phyloP scores from a whole-genome alignment of 169 alveolate genomes.

The Eimeria praecox region DNA sequence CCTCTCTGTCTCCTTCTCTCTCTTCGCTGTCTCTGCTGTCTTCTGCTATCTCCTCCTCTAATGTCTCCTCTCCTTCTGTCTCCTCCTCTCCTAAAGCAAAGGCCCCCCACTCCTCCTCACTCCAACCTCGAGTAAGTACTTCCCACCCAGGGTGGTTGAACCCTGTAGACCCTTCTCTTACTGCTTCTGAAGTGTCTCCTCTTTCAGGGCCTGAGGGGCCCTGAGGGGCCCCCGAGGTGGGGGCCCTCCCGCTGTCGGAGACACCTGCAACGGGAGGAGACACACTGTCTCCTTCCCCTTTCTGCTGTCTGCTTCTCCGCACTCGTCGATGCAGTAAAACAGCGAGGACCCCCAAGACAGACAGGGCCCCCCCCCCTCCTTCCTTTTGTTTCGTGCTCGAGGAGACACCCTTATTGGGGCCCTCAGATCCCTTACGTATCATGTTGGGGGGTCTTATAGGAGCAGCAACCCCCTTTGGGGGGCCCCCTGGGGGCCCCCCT shows the following conservation, averaged over 20 bases:
- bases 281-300: background rate
- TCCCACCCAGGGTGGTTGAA: background rate
- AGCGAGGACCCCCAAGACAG: conserved; percentile 27
- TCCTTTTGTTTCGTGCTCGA: background rate
- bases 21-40: background rate
- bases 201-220: conserved; percentile 4
- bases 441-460: background rate
- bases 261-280: background rate
- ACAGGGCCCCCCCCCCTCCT: background rate
- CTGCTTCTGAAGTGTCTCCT: background rate
- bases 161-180: background rate
- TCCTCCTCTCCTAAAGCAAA: conserved; percentile 40
- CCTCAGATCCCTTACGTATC: background rate
- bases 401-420: background rate
- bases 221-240: conserved; percentile 1
- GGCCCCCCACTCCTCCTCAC: conserved; percentile 56
- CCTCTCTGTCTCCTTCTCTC: background rate
- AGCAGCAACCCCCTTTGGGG: background rate
- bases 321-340: background rate
- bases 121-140: conserved; percentile 23
- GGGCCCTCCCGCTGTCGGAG: background rate
- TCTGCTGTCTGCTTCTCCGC: background rate
- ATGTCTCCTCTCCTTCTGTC: background rate
- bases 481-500: background rate
- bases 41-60: background rate